Base-by-base conservation (phyloP, 768 basidiomycete genomes). In the Dioszegia hungarica region DNA sequence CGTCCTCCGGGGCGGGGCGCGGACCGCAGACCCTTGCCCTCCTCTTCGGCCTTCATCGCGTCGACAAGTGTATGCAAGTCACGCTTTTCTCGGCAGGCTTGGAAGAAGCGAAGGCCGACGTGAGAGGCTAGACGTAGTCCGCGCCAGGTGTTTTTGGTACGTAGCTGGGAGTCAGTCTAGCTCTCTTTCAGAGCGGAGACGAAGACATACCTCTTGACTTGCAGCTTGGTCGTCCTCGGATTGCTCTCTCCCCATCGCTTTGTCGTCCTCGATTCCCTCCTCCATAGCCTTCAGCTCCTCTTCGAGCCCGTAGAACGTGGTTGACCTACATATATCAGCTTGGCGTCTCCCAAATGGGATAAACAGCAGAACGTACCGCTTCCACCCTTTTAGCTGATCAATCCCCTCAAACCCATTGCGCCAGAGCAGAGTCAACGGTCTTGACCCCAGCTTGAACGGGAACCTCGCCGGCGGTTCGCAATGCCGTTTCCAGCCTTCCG, bases 321-420 rank as follows among this genome's bases (percentile, higher is more conserved):
- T 50, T 3, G 45, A 41, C 20, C 70, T 72, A 40, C 29, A 37
- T 25, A 6, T n/a, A 11, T 25, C 40, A 45, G 59, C 49, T 37
- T 25, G 2, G 31, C 25, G 5, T n/a, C 2, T 11, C 24, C 31
- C n/a, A n/a, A 25, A 10, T 14, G 12, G 47, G 11, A 20, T 10
- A 19, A 6, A 19, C 11, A 36, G 12, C 11, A 29, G 27, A n/a
- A 57, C 66, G 33, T 37, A 70, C 71, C 61, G 41, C 43, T 64
- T 61, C 62, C 66, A 56, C 3, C 59, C 60, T 33, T 64, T 67
- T 19, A 73, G 57, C 40, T 73, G 68, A 47, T 73, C 66, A 15
- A 69, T 60, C 19, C 44, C 54, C 22, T 49, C 59, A 51, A 66
- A 69, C 5, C 68, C 66, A 19, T 58, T 59, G 8, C 56, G 56